phyloP scores from a whole-genome alignment of 129 eudicot genomes.

The Flaveria trinervia region DNA sequence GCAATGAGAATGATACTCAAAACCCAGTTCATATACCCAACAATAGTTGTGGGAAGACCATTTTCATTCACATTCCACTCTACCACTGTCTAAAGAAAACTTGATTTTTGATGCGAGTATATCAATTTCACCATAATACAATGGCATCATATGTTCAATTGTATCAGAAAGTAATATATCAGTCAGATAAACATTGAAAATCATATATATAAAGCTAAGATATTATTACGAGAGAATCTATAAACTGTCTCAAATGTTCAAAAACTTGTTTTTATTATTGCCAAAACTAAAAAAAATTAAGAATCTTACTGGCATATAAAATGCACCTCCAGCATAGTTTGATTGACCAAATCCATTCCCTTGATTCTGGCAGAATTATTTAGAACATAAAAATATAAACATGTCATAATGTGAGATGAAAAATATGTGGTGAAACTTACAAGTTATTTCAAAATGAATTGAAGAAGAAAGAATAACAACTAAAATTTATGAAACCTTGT shows the following conservation, averaged over 20 bases:
- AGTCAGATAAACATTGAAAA: background rate
- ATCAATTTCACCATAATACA: too few species aligned
- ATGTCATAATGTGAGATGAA: constrained; percentile 1
- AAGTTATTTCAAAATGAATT: background rate
- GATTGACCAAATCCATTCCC: constrained; percentile 54
- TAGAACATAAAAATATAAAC: constrained; percentile 20
- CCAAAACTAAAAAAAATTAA: background rate
- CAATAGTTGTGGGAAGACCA: too few species aligned
- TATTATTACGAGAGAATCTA: background rate
- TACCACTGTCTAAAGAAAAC: background rate
- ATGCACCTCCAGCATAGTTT: constrained; percentile 71
- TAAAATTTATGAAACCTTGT: background rate
- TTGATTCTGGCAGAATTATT: constrained; percentile 49
- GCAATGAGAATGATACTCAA: too few species aligned
- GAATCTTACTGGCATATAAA: constrained; percentile 79
- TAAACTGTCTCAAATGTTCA: background rate
- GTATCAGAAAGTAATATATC: background rate
- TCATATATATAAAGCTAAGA: background rate
- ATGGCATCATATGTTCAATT: background rate
- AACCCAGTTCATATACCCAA: too few species aligned
- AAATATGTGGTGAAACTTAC: background rate
- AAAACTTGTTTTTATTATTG: background rate
- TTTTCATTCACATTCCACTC: too few species aligned
- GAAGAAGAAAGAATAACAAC: background rate
- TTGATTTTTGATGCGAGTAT: too few species aligned